Percentiles rank a stretch among this genome's conserved stretches.
Conservation (phyloP, 1,139 yeast species). For the Diutina sp. region DNA sequence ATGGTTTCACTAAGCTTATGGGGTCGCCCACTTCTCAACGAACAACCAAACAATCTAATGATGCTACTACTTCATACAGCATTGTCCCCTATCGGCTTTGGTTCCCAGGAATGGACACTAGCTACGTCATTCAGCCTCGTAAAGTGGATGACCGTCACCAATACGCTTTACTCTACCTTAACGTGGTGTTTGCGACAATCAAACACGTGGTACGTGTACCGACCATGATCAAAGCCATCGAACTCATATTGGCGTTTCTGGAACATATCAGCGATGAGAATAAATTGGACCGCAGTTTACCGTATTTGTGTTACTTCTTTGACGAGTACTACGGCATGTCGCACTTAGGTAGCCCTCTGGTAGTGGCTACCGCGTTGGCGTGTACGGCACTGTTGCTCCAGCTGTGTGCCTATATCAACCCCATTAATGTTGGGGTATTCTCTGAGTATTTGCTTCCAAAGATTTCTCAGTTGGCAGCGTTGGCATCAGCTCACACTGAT, state of each 20-base stretch:
- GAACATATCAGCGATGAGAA: constrained; percentile 73
- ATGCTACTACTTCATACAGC: background rate
- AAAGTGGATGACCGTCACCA: constrained; percentile 19
- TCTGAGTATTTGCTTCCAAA: constrained; percentile 77
- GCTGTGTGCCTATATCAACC: constrained; percentile 56
- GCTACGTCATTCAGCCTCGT: constrained; percentile 26
- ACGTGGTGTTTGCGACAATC: constrained; percentile 50
- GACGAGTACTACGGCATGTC: constrained; percentile 14
- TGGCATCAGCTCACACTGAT: background rate
- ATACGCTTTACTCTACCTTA: constrained; percentile 51
- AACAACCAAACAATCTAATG: background rate
- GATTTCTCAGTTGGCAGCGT: constrained; percentile 12
- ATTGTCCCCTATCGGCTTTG: constrained; percentile 31
- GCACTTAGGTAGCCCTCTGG: constrained; percentile 11
- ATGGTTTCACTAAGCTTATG: background rate
- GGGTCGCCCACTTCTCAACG: background rate
- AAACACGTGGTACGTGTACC: constrained; percentile 52
- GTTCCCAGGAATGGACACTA: constrained; percentile 32
- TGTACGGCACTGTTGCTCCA: constrained; percentile 48
- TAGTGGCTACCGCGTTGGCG: constrained; percentile 48
- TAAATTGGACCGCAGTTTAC: constrained; percentile 75
- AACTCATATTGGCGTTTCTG: constrained; percentile 61
- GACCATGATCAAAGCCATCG: constrained; percentile 60
- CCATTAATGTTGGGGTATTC: constrained; percentile 63
- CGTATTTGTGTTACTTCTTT: constrained; percentile 47